These are phyloP conservation scores for Podospora bellae-mahoneyi DNA, from an alignment of 495 filamentous ascomycete species.

Conservation along the genomic window DNA sequence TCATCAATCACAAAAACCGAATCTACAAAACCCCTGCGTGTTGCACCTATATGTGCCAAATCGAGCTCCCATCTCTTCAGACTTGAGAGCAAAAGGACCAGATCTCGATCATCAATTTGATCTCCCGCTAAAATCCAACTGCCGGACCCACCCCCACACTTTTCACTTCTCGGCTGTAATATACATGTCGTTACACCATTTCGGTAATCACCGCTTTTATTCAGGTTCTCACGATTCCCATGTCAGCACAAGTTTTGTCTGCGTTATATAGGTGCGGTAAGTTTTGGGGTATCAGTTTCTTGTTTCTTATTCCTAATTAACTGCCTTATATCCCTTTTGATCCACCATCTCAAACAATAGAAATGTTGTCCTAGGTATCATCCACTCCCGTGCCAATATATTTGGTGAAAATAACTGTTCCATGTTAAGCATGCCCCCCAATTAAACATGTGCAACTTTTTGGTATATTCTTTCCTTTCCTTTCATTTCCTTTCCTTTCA, in stretches of 20 bases:
- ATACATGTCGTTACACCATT: neutral
- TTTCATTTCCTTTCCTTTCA: too few species aligned
- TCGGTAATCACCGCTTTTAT: neutral
- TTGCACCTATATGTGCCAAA: too few species aligned
- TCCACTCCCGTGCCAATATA: too few species aligned
- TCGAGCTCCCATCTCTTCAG: too few species aligned
- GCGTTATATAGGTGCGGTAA: too few species aligned
- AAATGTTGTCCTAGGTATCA: neutral
- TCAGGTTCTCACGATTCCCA: neutral
- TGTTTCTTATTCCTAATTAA: neutral
- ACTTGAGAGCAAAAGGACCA: too few species aligned
- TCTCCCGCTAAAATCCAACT: neutral
- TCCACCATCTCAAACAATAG: neutral
- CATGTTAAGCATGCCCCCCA: too few species aligned
- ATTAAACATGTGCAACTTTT: too few species aligned
- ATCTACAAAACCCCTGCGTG: too few species aligned
- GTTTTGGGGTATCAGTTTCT: neutral
- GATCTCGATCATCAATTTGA: neutral
- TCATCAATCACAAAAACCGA: too few species aligned
- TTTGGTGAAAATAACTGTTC: too few species aligned
- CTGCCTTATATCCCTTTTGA: neutral
- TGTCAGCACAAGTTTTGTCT: neutral
- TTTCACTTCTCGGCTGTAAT: neutral
- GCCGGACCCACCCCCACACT: neutral
- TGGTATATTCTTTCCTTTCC: too few species aligned